Percentiles rank a stretch among this genome's conserved stretches.
Conservation (phyloP, 371 early-diverging fungal species). For the Mortierella sp. region DNA sequence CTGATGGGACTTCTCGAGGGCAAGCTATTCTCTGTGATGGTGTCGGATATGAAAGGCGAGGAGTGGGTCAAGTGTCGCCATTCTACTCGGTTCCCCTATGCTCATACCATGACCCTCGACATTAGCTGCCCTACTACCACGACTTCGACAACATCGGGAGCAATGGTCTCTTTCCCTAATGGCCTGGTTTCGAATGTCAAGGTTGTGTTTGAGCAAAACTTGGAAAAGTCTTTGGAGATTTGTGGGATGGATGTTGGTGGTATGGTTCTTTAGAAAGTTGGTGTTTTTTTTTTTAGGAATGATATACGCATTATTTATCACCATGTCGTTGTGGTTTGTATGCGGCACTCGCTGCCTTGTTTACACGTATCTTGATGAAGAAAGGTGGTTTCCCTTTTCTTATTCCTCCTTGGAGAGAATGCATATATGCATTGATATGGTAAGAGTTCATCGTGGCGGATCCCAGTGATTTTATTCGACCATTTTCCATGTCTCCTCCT, state of each 20-base stretch:
- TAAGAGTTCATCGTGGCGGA: neutral
- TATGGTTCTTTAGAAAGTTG: slow-evolving; percentile 29
- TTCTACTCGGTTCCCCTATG: slow-evolving; percentile 36
- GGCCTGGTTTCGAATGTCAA: slow-evolving; percentile 40
- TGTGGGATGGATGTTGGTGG: slow-evolving; percentile 54
- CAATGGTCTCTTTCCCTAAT: neutral
- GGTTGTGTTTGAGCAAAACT: slow-evolving; percentile 29
- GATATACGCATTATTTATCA: neutral
- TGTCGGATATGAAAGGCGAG: neutral
- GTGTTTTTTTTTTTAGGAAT: neutral
- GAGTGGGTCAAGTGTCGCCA: slow-evolving; percentile 42
- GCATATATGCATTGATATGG: neutral
- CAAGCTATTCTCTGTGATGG: slow-evolving; percentile 5
- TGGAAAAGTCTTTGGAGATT: slow-evolving; percentile 51
- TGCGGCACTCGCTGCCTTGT: neutral
- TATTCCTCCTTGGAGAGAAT: neutral
- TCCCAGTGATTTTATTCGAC: neutral
- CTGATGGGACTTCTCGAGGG: slow-evolving; percentile 1
- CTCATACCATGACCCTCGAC: slow-evolving; percentile 42
- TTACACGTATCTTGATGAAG: neutral
- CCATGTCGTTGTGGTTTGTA: neutral
- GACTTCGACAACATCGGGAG: neutral
- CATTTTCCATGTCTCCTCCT: neutral
- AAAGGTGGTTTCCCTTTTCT: neutral
- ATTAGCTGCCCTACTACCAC: slow-evolving; percentile 32